Evolutionary conservation across 192 early-diverging fungal genomes (phyloP), one percentile per base, ranked within the genome.

Genomic region (Ambispora gerdemannii): DNA sequence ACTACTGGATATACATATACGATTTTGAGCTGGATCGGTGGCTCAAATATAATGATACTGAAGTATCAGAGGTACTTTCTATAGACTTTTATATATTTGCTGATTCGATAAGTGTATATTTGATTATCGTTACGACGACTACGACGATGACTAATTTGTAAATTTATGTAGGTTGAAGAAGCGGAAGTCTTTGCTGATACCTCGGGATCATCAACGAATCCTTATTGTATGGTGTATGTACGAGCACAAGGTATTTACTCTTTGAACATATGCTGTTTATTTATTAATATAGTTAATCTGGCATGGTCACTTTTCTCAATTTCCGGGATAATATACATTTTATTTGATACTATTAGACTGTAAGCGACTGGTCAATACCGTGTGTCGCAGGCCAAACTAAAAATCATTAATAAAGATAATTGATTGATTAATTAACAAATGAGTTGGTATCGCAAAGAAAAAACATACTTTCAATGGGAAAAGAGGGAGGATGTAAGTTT

Each of bases 1-100:
- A 92, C 64, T 92, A 92, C 63, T 92, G 91, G 91, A 81, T 88
- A 1, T 91, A 92, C 36, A 81, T 92, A 20, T 77, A 82, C 11
- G 89, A 92, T 63, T 75, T 77, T 33, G 72, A 74, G 15, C 35
- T 76, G 17, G 67, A 78, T 17, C 81, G 87, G 11, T 92, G 91
- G 90, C 75, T 88, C 50, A 88, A 89, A 55, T 92, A 87, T 51
- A 92, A 91, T 62, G 91, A 92, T 70, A 85, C 88, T 7, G 8
- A 76, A n/a, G 87, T 92, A 0, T 78, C 83, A 0, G 84, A 84
- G 76, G 80, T 84, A 50, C 67, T 61, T 17, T 15, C n/a, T n/a
- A n/a, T n/a, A n/a, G n/a, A n/a, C n/a, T n/a, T n/a, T n/a, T 63
- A 36, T 72, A 76, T 69, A 24, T 75, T 63, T 63, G 10, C 8